Base-by-base conservation (phyloP, 1,139 yeast genomes). In the Magnusiomyces magnusii region DNA sequence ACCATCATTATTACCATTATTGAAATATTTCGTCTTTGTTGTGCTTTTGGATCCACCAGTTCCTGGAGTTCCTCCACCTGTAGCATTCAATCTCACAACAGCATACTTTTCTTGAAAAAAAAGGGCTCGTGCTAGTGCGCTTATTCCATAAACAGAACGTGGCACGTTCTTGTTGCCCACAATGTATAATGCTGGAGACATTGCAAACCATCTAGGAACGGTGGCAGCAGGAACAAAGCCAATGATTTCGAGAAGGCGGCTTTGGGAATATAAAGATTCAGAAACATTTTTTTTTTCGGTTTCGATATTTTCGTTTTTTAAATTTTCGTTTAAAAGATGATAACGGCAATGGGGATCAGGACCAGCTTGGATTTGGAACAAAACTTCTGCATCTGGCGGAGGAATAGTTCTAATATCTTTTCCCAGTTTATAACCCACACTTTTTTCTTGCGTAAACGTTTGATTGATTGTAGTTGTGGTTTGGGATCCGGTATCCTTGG, bases 371-470 rank as follows among this genome's bases (percentile, higher is more conserved):
- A 27, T 31, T 34, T 31, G 2, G 10, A 70, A 71, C 21, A 82
- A 69, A 1, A 76, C 72, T 24, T 75, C 74, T 28, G 77, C 76
- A 41, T 85, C 72, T 1, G 78, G 77, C 0, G 76, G 71, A 15
- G 81, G 76, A 15, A 82, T 64, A 1, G 82, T 79, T 2, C 82
- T 77, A n/a, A 80, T 73, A 34, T 82, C 80, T n/a, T 82, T 75
- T 5, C 96, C 93, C 67, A 85, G 89, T 63, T 81, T 78, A 69
- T 82, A 89, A 0, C 89, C 95, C 36, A 76, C 76, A 3, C 73
- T 71, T 9, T 49, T 51, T 36, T 55, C 39, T 27, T 56, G 54
- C 13, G 53, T 41, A n/a, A 42, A 49, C 10, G 17, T 34, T n/a
- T 24, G 53, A 3, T 28, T 55, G 10, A 42, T 34, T 36, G 36